Base-by-base conservation (phyloP, 2,329 filamentous ascomycete species). In the Colletotrichum sp. region DNA sequence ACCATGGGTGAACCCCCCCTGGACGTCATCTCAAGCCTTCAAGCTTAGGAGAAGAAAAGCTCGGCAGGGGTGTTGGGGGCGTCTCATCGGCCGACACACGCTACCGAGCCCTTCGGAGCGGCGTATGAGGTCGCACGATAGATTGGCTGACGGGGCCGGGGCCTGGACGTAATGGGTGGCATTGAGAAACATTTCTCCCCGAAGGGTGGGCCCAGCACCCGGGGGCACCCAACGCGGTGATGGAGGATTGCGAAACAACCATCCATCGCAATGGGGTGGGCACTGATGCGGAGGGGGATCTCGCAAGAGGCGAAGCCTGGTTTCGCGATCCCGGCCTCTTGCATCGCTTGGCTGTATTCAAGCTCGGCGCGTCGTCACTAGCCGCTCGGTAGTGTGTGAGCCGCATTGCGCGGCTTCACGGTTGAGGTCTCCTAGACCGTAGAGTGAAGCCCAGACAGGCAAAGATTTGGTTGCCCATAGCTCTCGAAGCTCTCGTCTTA, bases 51-150 rank as follows among this genome's bases (percentile, higher is more conserved):
- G 34, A 21, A 16, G 33, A 58, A 67, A 63, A 1, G 36, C 72
- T 74, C 43, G 69, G 72, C 70, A 74, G 61, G 69, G 64, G 58
- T 69, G 63, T 34, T 24, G 64, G 59, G 43, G 36, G 24, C 64
- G 72, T 74, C 72, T 72, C 72, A 73, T 72, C 58, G 59, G 58
- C 58, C 62, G 69, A 74, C 69, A 66, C 62, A 61, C 61, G 54
- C 67, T 71, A 51, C 38, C 62, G 33, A 58, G 54, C 65, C 36
- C 66, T 36, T 34, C 21, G 24, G 55, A 59, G 66, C 54, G 54
- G 55, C 27, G 66, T 34, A 47, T 24, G 34, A 61, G 38, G 34
- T 73, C 61, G 38, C 61, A 47, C 27, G 38, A 31, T 61, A 61
- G 55, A 33, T 36, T 67, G 24, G 38, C 47, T 58, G 64, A 47